Base-by-base conservation (phyloP, 176 grass and related monocot genomes). In the Carex pumila region DNA sequence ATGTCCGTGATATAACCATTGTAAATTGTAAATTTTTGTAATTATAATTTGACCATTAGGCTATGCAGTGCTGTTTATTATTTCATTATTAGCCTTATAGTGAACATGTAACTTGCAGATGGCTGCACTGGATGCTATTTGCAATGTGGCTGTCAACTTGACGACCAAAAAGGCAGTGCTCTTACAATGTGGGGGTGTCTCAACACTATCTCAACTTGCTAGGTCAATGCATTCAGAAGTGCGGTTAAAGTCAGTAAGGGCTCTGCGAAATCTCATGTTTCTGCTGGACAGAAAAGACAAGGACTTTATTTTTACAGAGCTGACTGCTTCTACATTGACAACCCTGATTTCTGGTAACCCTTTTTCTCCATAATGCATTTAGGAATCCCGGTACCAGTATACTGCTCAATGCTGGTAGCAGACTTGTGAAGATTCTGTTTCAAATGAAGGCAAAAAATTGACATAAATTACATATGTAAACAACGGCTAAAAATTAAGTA, bases 221-320 rank as follows among this genome's bases (percentile, higher is more conserved):
- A 92, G 88, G 77, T 99, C 96, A 12, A 93, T 95, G 91, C 86
- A 94, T 89, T 89, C 93, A 60, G 81, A 69, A 75, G 83, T 99
- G 80, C 93, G 96, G 75, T 66, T 94, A 80, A 95, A 95, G 87
- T 95, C 96, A 72, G 91, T 93, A 61, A 89, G 79, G 82, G 93
- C 91, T 89, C 88, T 99, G 81, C 88, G 91, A 64, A 99, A 99
- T 88, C 88, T 95, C 78, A 90, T 99, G 88, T 99, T 99, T 91
- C 90, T 99, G 87, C 81, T 91, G 12, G 88, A 93, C 83, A 78
- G 83, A 66, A 93, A 87, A 83, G 93, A 94, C 86, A 99, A 92
- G 91, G 91, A 95, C 74, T 88, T 85, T 52, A 90, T 99, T 75
- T 81, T 99, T 84, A 93, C 87, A 68, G 91, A 99, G 81, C 79